phyloP scores from a whole-genome alignment of 768 basidiomycete species.

The Russula virescens region DNA sequence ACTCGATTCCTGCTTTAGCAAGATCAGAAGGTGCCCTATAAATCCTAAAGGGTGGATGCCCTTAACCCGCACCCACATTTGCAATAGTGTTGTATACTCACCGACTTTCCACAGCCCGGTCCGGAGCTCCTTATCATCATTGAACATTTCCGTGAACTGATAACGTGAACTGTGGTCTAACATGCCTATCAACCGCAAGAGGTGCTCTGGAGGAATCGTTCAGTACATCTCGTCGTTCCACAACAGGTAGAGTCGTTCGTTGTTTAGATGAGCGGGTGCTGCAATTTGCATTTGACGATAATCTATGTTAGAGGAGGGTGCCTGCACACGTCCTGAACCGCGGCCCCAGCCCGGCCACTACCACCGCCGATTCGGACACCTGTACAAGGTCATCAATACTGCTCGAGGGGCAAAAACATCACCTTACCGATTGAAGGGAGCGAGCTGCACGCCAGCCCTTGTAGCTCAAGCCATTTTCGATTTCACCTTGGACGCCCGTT shows the following conservation, averaged over 20 bases:
- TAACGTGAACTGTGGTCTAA: constrained; percentile 97
- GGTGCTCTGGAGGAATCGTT: constrained; percentile 90
- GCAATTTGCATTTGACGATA: constrained; percentile 98
- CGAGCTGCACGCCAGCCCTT: no score
- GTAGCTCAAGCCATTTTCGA: no score
- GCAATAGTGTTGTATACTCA: constrained; percentile 38
- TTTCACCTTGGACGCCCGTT: no score
- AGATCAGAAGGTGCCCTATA: constrained; percentile 98
- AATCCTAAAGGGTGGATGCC: constrained; percentile 56
- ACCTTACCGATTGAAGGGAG: no score
- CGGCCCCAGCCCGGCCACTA: no score
- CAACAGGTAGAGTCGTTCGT: constrained; percentile 91
- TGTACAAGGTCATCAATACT: no score
- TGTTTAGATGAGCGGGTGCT: constrained; percentile 92
- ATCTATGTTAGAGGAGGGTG: no score
- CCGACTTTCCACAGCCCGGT: constrained; percentile 99
- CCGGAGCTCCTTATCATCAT: constrained; percentile 95
- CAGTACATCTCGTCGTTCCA: constrained; percentile 88
- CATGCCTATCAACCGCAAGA: constrained; percentile 90
- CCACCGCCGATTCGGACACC: no score
- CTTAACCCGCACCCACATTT: neutral
- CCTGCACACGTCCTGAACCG: no score
- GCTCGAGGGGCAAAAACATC: no score
- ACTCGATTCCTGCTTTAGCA: constrained; percentile 96
- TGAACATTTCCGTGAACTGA: constrained; percentile 95